These are phyloP conservation scores for Zelopaecilomyces penicillatus DNA, from an alignment of 2,329 filamentous ascomycete genomes.

Conservation along the genomic window DNA sequence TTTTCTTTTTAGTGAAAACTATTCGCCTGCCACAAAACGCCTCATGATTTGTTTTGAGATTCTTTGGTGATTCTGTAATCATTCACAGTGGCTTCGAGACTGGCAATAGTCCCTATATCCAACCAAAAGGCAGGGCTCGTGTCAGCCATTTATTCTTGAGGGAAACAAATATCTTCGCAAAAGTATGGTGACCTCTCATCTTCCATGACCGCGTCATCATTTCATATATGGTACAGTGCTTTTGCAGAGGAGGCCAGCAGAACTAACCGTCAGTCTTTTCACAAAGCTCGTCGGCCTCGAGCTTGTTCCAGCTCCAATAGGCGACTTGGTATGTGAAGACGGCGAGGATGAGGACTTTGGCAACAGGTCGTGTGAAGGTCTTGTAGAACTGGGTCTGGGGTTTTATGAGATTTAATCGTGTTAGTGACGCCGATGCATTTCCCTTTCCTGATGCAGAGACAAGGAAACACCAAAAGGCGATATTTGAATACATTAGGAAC, in stretches of 20 bases:
- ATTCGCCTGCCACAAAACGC: neutral
- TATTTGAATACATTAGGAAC: too few relatives aligned
- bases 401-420: neutral
- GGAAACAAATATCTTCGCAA: too few relatives aligned
- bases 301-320: slow-evolving; percentile 66
- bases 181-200: neutral
- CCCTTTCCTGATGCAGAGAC: too few relatives aligned
- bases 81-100: slow-evolving; percentile 6
- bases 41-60: neutral
- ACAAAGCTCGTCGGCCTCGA: slow-evolving; percentile 64
- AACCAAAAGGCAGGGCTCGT: neutral
- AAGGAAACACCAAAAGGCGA: too few relatives aligned
- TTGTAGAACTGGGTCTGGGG: slow-evolving; percentile 62
- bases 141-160: neutral
- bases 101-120: slow-evolving; percentile 5
- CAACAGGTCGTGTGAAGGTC: slow-evolving; percentile 62
- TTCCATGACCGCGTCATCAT: neutral
- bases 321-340: slow-evolving; percentile 71
- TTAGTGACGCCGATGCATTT: neutral
- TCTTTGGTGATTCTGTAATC: slow-evolving; percentile 3
- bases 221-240: neutral
- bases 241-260: neutral
- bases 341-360: slow-evolving; percentile 66
- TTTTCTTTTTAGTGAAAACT: neutral
- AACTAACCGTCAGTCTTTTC: slow-evolving; percentile 47